Percentiles rank a stretch among this genome's conserved stretches.
These are phyloP conservation scores for Ganoderma resinaceum DNA, from an alignment of 1,284 basidiomycete genomes.

Conservation along the genomic window DNA sequence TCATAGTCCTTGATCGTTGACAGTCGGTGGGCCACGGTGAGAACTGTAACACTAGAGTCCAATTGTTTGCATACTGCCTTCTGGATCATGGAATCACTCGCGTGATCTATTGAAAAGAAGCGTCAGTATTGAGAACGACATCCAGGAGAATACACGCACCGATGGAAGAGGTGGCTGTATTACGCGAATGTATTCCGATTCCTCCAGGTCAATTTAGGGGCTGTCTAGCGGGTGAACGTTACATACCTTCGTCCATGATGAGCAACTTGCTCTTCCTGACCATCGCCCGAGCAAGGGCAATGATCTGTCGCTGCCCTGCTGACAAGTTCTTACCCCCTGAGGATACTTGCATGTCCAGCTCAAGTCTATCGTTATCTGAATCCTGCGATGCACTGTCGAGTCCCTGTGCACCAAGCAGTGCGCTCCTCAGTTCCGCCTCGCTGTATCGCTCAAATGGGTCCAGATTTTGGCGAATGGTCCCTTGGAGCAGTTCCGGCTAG, in stretches of 20 bases:
- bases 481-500: conserved; percentile 70
- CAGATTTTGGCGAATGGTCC: conserved; percentile 62
- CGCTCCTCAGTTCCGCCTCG: conserved; percentile 65
- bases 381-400: conserved; percentile 47
- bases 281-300: conserved; percentile 65
- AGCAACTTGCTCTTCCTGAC: conserved; percentile 64
- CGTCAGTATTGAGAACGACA: background rate
- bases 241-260: conserved; percentile 64
- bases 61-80: conserved; percentile 60
- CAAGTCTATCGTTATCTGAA: conserved; percentile 37
- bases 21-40: conserved; percentile 73
- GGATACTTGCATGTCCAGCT: conserved; percentile 59
- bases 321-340: conserved; percentile 71
- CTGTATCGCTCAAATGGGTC: conserved; percentile 80
- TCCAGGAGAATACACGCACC: background rate
- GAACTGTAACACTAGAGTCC: conserved; percentile 57
- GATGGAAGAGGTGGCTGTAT: conserved; percentile 12
- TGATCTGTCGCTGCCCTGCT: conserved; percentile 73
- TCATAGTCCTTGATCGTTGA: conserved; percentile 73
- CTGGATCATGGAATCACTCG: conserved; percentile 65
- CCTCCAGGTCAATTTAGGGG: background rate
- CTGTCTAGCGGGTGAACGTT: background rate
- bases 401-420: conserved; percentile 58
- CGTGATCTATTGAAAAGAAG: conserved; percentile 50
- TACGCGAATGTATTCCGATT: background rate